Percentiles rank a stretch among this genome's conserved stretches.
These are phyloP conservation scores for Rhizopus stolonifer DNA, from an alignment of 371 early-diverging fungal genomes.

Conservation along the genomic window DNA sequence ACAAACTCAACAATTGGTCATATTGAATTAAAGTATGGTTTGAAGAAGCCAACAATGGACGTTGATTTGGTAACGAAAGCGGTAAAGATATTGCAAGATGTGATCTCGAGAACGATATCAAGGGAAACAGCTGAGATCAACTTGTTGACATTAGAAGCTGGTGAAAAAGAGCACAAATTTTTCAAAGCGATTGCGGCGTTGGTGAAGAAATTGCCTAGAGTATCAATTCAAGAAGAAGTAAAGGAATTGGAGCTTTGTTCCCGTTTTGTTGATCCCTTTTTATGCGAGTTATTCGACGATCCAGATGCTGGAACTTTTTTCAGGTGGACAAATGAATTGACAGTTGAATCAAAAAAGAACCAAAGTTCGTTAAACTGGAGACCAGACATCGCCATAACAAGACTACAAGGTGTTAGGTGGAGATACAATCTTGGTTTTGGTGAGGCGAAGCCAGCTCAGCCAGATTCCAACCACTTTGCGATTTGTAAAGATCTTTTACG, in stretches of 20 bases:
- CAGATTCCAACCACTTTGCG: slow-evolving; percentile 14
- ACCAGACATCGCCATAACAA: slow-evolving; percentile 14
- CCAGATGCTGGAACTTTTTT: slow-evolving; percentile 4
- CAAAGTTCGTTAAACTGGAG: slow-evolving; percentile 9
- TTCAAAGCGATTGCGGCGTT: slow-evolving; percentile 9
- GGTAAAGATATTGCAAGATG: slow-evolving; percentile 8
- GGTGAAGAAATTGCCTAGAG: slow-evolving; percentile 11
- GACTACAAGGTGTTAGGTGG: slow-evolving; percentile 11
- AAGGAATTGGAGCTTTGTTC: slow-evolving; percentile 11
- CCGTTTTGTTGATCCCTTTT: slow-evolving; percentile 11
- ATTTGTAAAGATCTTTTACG: slow-evolving; percentile 25
- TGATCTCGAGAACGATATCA: slow-evolving; percentile 2
- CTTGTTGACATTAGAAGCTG: slow-evolving; percentile 6
- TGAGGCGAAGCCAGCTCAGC: slow-evolving; percentile 22
- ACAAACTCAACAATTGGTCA: slow-evolving; percentile 8
- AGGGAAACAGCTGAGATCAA: slow-evolving; percentile 4
- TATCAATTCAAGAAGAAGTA: slow-evolving; percentile 9
- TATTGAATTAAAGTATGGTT: slow-evolving; percentile 3
- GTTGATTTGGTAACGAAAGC: slow-evolving; percentile 2
- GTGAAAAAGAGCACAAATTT: slow-evolving; percentile 7
- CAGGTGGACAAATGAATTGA: slow-evolving; percentile 11
- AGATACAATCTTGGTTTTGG: slow-evolving; percentile 24
- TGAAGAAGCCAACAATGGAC: slow-evolving; percentile 8
- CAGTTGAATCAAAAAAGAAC: slow-evolving; percentile 9
- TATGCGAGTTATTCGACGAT: slow-evolving; percentile 9